Conservation (phyloP, 306 rosid species). For the Quercus alba region DNA sequence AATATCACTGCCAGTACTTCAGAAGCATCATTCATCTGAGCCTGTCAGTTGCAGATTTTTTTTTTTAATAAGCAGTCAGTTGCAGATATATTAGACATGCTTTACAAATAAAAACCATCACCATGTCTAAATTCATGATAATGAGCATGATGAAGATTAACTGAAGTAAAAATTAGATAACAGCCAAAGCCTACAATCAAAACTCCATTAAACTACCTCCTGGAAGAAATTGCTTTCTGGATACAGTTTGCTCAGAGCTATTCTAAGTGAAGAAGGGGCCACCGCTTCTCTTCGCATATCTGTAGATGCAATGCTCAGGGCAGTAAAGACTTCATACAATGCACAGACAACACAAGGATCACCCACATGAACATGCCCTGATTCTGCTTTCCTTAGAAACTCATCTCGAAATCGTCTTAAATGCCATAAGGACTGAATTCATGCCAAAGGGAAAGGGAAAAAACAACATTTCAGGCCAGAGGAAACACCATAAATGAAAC, state of each 20-base stretch:
- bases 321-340: conserved; percentile 69
- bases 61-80: conserved; percentile 13
- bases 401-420: conserved; percentile 73
- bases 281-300: conserved; percentile 74
- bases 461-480: conserved; percentile 25
- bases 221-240: conserved; percentile 88
- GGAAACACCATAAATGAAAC: conserved; percentile 7
- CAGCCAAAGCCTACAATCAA: conserved; percentile 1
- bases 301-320: conserved; percentile 61
- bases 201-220: conserved; percentile 56
- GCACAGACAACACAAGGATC: conserved; percentile 96
- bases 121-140: conserved; percentile 12
- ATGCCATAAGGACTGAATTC: conserved; percentile 93
- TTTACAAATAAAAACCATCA: conserved; percentile 13
- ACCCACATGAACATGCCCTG: conserved; percentile 85
- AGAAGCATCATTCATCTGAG: conserved; percentile 99
- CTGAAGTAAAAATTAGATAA: not conserved
- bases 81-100: conserved; percentile 30
- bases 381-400: conserved; percentile 69
- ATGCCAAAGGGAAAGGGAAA: conserved; percentile 11
- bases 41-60: conserved; percentile 45
- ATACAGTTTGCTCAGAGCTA: conserved; percentile 86
- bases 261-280: conserved; percentile 87
- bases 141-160: not conserved
- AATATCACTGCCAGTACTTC: conserved; percentile 88